Base-by-base conservation (phyloP, 139 green algal genomes). In the Microglena sp. region DNA sequence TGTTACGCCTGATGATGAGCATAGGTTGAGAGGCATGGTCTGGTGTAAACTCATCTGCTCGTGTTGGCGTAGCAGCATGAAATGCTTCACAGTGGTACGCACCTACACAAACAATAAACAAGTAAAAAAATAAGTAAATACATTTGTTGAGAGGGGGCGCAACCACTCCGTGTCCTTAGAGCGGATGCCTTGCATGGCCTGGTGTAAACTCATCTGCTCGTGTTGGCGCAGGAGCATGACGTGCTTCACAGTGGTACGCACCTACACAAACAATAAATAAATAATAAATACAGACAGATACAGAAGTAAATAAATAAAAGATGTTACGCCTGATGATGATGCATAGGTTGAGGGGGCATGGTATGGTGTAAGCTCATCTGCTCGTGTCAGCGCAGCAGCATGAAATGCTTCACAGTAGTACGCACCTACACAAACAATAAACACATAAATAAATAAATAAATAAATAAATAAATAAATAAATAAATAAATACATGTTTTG, bases 371-470 rank as follows among this genome's bases (percentile, higher is more conserved):
- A 62, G 0, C 62, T 84, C 26, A 87, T 63, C n/a, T 76, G 58
- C 73, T 95, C 89, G 36, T 87, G 81, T 6, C 87, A 79, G n/a
- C 83, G 69, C 61, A 91, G 67, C 26, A 40, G 31, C 8, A 93
- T 74, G 32, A 92, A 80, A 18, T 18, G 45, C 5, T 15, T 6
- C 36, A 36, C 29, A 1, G 21, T 30, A 8, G n/a, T 11, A 67
- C 34, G 53, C 33, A 50, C 59, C 50, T 26, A 65, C 55, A 62
- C 55, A 62, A 27, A 34, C 55, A 62, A 31, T 3, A 45, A 50
- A 15, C 24, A 4, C 15, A 18, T 43, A 6, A n/a, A n/a, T n/a
- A 59, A 15, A 59, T 18, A 27, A 18, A 18, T 22, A 60, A 15
- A 60, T 22, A 60, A 15, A 60, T 22, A 60, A 15, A 60, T 22